Evolutionary conservation across 2,329 filamentous ascomycete genomes (phyloP).

Genomic region (Simplicillium sp.): DNA sequence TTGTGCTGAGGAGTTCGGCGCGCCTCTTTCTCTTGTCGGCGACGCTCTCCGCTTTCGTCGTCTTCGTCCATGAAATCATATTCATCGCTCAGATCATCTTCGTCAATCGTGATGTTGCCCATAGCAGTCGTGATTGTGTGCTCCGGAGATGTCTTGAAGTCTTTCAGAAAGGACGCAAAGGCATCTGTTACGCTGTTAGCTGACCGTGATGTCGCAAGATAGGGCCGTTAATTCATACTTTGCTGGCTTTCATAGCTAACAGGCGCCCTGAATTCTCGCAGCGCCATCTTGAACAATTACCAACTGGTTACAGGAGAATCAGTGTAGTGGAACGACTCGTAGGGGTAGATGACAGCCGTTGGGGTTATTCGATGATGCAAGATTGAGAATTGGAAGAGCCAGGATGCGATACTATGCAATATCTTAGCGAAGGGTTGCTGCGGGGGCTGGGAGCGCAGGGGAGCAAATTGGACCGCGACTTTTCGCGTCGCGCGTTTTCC

Average conservation of each 20-base stretch:
- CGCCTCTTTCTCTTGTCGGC: constrained; percentile 37
- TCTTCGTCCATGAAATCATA: constrained; percentile 88
- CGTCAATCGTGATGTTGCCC: constrained; percentile 75
- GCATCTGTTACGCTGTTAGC: constrained; percentile 44
- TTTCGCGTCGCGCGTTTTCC: constrained; percentile 21
- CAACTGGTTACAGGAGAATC: constrained; percentile 6
- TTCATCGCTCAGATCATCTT: constrained; percentile 78
- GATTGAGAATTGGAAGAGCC: neutral
- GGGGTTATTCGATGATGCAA: neutral
- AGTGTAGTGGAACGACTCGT: neutral
- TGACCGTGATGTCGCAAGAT: neutral
- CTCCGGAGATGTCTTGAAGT: constrained; percentile 74
- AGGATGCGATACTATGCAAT: constrained; percentile 4
- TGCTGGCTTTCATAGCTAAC: constrained; percentile 87
- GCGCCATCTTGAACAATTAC: constrained; percentile 56
- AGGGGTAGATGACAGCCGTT: no score
- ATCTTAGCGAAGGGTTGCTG: constrained; percentile 8
- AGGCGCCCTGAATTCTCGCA: constrained; percentile 66
- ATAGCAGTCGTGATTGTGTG: constrained; percentile 71
- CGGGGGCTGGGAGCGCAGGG: constrained; percentile 20
- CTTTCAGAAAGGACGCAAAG: constrained; percentile 79
- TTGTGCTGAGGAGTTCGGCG: constrained; percentile 60
- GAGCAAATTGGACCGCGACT: constrained; percentile 18
- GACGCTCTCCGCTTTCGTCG: constrained; percentile 46
- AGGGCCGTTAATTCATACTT: constrained; percentile 38